These are phyloP conservation scores for Diaporthe destruens DNA, from an alignment of 2,329 filamentous ascomycete genomes.

Conservation along the genomic window DNA sequence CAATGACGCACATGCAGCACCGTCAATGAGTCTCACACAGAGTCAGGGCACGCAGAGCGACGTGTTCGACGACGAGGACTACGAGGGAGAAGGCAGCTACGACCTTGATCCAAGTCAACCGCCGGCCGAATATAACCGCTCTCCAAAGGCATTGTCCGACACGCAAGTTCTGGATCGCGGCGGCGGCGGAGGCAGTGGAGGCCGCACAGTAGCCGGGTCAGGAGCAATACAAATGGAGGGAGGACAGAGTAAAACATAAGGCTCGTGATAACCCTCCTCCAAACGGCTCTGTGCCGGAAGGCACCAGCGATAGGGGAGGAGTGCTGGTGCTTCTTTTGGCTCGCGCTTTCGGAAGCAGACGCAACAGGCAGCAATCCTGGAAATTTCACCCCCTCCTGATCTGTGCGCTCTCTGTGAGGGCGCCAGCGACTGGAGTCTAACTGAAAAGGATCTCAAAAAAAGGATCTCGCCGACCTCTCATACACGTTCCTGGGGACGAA, in stretches of 20 bases:
- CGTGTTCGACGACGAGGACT: constrained; percentile 41
- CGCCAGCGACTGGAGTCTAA: neutral
- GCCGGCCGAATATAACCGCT: constrained; percentile 6
- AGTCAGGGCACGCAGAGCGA: constrained; percentile 43
- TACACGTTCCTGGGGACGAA: neutral
- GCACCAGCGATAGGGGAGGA: neutral
- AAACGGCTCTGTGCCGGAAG: neutral
- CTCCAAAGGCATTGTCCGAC: constrained; percentile 11
- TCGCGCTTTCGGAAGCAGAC: no score
- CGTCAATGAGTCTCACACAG: constrained; percentile 46
- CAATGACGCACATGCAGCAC: constrained; percentile 36
- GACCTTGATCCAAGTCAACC: constrained; percentile 37
- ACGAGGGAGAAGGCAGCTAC: constrained; percentile 38
- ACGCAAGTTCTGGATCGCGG: constrained; percentile 4
- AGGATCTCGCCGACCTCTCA: neutral
- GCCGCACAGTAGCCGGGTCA: neutral
- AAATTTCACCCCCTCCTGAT: neutral
- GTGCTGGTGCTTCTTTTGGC: neutral
- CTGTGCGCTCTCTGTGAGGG: neutral
- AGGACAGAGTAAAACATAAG: constrained; percentile 10
- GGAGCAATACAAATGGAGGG: constrained; percentile 23
- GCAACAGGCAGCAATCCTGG: neutral
- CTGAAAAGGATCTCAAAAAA: neutral
- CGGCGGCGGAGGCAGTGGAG: constrained; percentile 31
- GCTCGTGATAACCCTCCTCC: neutral